Base-by-base conservation (phyloP, 176 grass and related monocot genomes). In the Phoenix roebelenii region DNA sequence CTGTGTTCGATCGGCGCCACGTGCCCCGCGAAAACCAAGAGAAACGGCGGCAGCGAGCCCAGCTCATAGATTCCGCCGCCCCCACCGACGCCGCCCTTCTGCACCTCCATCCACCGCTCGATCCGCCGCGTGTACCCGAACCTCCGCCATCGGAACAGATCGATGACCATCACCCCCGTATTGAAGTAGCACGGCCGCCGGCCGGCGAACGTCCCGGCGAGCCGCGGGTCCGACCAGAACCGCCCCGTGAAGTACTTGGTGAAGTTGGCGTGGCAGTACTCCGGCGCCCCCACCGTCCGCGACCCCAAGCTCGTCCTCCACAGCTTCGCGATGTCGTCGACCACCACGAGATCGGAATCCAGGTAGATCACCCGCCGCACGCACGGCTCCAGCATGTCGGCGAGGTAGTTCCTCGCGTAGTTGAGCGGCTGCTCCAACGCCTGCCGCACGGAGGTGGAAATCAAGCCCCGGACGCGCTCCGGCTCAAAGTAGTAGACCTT, bases 231-330 rank as follows among this genome's bases (percentile, higher is more conserved):
- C n/a, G 58, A 72, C 70, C 70, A 72, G 70, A 72, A 72, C 5
- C 58, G 58, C n/a, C 77, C 86, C 7, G 77, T 87, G 72, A 96
- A 96, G 76, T 96, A 96, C 61, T 87, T 90, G 72, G 80, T 96
- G 91, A 96, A 96, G 72, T 90, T 90, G 49, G 80, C 59, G 68
- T 87, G 86, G 68, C 91, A 96, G 74, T 96, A 96, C 83, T 96
- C 91, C 0, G 91, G 91, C 30, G 60, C 60, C 10, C 60, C 60
- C 18, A 62, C 60, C 3, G 60, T 18, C 29, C 60, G 60, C 7
- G 60, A 62, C 18, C 60, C 60, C 18, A 62, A 17, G 30, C n/a
- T 7, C 18, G 60, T 62, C n/a, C 28, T n/a, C 60, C 60, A 62
- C 20, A 62, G 60, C 30, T 62, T 62, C 18, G 60, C 30, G 32